Base-by-base conservation (phyloP, 108 stramenopile genomes). In the Nitzschia sp. region DNA sequence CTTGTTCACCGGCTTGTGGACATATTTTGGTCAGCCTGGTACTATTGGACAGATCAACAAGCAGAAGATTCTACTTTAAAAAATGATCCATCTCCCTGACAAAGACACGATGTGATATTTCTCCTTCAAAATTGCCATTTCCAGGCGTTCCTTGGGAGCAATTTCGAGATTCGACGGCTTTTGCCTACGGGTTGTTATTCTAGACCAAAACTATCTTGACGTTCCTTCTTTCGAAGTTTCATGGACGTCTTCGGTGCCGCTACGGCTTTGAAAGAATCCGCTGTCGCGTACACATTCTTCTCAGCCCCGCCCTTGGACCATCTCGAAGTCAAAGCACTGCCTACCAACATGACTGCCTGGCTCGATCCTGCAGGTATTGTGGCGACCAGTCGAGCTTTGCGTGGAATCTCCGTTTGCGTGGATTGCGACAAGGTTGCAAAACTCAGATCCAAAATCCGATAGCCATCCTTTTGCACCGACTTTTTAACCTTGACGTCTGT, bases 351-450 rank as follows among this genome's bases (percentile, higher is more conserved):
- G 60, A 88, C 77, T 8, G 80, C 87, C 54, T 75, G 68, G 16
- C 72, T 56, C 11, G 84, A 68, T 23, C 84, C 84, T 4, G 72
- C 23, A 0, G 81, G 84, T 38, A 85, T 84, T 11, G 84, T 88
- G 2, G 84, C 84, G 4, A 76, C 57, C 1, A 88, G 52, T 3
- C 58, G 68, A 0, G 84, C 87, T 45, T 58, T 58, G 15, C 87
- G 77, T 29, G 87, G 87, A 53, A 85, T 83, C 48, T 88, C 87
- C 16, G 84, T 77, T 22, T 85, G 76, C 1, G 87, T 88, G 1
- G 81, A 72, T 58, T 88, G 87, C 2, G 80, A 80, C 31, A 88
- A 34, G 36, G 65, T 84, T 6, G 68, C 45, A 54, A 83, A 88
- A 29, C 45, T 34, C 11, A 88, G 44, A 55, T 88, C 87, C 28